Percentiles rank a stretch among this genome's conserved stretches.
phyloP scores from a whole-genome alignment of 371 early-diverging fungal species.

The Paramicrosporidium saccamoebae region DNA sequence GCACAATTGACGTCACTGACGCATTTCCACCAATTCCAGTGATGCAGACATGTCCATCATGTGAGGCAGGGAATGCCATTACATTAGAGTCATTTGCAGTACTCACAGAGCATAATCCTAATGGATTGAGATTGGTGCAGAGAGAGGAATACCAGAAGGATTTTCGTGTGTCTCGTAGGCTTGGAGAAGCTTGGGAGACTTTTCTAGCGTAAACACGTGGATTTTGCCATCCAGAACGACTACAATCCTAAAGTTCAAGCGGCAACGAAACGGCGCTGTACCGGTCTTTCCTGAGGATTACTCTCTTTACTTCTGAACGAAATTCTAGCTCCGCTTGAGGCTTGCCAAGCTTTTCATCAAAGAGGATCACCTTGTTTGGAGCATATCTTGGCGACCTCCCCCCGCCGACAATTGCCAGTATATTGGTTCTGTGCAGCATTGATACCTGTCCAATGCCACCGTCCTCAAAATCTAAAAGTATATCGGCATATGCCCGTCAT shows the following conservation, averaged over 20 bases:
- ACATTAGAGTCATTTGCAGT: too few relatives aligned
- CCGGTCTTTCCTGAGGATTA: conserved; percentile 42
- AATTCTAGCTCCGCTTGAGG: conserved; percentile 43
- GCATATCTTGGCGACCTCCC: conserved; percentile 51
- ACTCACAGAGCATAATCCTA: too few relatives aligned
- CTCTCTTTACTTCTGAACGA: conserved; percentile 36
- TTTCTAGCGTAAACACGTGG: conserved; percentile 38
- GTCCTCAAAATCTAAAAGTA: conserved; percentile 24
- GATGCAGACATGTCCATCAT: too few relatives aligned
- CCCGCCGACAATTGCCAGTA: conserved; percentile 79
- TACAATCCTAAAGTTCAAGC: conserved; percentile 15
- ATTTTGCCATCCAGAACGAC: conserved; percentile 40
- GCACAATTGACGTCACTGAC: too few relatives aligned
- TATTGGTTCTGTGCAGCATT: conserved; percentile 74
- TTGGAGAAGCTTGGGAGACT: conserved; percentile 26
- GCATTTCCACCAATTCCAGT: too few relatives aligned
- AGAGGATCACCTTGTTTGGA: conserved; percentile 66
- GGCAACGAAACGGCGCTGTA: conserved; percentile 3
- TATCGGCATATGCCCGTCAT: conserved; percentile 1
- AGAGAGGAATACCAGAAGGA: conserved; percentile 27
- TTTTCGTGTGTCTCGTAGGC: conserved; percentile 55
- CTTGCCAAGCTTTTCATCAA: conserved; percentile 37
- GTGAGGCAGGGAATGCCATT: too few relatives aligned
- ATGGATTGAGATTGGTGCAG: background rate
- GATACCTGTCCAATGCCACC: conserved; percentile 68